Evolutionary conservation across 306 rosid genomes (phyloP).

Genomic region (Cicer bijugum): DNA sequence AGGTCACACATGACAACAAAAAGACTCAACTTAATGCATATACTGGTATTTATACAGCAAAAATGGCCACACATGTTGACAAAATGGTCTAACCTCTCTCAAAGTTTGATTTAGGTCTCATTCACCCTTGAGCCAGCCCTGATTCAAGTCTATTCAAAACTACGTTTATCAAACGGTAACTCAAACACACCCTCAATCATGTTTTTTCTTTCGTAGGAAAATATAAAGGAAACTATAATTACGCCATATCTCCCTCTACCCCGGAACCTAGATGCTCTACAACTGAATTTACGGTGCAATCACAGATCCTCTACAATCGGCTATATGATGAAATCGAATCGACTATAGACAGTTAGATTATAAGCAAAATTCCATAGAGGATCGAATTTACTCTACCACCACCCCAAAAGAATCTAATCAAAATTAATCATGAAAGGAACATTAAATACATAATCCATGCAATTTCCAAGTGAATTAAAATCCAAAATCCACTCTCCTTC

Average conservation of each 20-base stretch:
- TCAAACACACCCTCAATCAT: background rate
- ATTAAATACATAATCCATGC: background rate
- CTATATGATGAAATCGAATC: no score
- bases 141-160: background rate
- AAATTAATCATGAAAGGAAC: background rate
- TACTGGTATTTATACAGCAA: background rate
- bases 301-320: no score
- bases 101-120: background rate
- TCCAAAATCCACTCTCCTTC: slow-evolving; percentile 11
- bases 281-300: no score
- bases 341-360: no score
- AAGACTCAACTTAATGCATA: background rate
- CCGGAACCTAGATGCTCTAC: background rate
- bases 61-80: background rate
- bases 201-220: background rate
- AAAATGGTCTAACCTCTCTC: background rate
- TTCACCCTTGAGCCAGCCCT: background rate
- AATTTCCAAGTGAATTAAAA: background rate
- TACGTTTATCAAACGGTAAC: background rate
- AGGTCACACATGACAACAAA: background rate
- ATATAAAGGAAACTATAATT: background rate
- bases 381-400: background rate
- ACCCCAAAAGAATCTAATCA: background rate
- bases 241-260: background rate
- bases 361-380: no score